Base-by-base conservation (phyloP, 2,329 filamentous ascomycete genomes). In the Pyrenochaeta sp. region DNA sequence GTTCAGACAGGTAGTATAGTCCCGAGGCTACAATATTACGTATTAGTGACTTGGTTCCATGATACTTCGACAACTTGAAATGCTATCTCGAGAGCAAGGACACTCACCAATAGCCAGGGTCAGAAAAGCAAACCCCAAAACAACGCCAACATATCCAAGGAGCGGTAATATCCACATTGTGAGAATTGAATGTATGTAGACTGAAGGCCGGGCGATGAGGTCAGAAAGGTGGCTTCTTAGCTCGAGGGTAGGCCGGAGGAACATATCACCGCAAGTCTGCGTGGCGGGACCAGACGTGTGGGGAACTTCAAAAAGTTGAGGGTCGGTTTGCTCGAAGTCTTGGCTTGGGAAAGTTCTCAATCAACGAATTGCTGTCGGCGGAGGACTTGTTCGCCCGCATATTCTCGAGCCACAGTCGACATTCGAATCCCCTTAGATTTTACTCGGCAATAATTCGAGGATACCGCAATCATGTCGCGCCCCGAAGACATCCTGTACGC, bases 1-100 rank as follows among this genome's bases (percentile, higher is more conserved):
- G 85, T 72, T 99, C 94, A 17, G 93, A 96, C 40, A 99, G 87
- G 72, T 99, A 99, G 77, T 99, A 99, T 18, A 99, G 85, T 24
- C 94, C 94, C n/a, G 91, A 96, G 26, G 94, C 94, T 90, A 63
- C 36, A 14, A 21, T 13, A 11, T 10, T 22, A 11, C 29, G 31
- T 44, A 38, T 38, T 13, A 48, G 40, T 29, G 22, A 15, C 20
- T 11, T 19, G 20, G n/a, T n/a, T 10, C 6, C 22, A n/a, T n/a
- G n/a, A n/a, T n/a, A n/a, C n/a, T n/a, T n/a, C n/a, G n/a, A n/a
- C n/a, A n/a, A n/a, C n/a, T n/a, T n/a, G n/a, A n/a, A n/a, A n/a
- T n/a, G n/a, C n/a, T n/a, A n/a, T n/a, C n/a, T n/a, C n/a, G n/a
- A n/a, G n/a, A n/a, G n/a, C n/a, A n/a, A n/a, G n/a, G n/a, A n/a